These are phyloP conservation scores for Leccinum insolens DNA, from an alignment of 1,284 basidiomycete species.

Conservation along the genomic window DNA sequence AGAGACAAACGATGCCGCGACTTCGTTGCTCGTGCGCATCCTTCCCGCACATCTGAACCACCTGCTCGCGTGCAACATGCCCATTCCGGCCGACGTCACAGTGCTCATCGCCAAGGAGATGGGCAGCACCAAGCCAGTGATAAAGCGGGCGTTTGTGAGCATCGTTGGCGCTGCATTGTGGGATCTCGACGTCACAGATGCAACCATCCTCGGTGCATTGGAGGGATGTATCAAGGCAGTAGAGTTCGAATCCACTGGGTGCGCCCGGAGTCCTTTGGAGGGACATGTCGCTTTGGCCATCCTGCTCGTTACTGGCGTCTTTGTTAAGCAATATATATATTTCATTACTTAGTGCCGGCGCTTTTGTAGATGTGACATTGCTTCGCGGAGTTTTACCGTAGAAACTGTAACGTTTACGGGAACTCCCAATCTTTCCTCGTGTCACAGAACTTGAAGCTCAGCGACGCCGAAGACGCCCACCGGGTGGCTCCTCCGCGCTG, in stretches of 20 bases:
- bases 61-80: slow-evolving; percentile 43
- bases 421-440: slow-evolving; percentile 70
- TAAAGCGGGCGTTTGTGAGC: slow-evolving; percentile 54
- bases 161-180: slow-evolving; percentile 56
- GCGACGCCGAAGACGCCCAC: slow-evolving; percentile 63
- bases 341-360: not conserved
- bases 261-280: slow-evolving; percentile 69
- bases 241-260: slow-evolving; percentile 56
- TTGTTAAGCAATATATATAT: slow-evolving; percentile 43
- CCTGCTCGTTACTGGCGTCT: slow-evolving; percentile 56
- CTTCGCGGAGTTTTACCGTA: slow-evolving; percentile 44
- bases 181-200: slow-evolving; percentile 39
- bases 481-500: slow-evolving; percentile 65
- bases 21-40: slow-evolving; percentile 54
- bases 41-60: slow-evolving; percentile 63
- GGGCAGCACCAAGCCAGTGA: slow-evolving; percentile 52
- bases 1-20: slow-evolving; percentile 74
- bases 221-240: slow-evolving; percentile 74
- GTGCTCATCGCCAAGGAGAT: slow-evolving; percentile 71
- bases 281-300: slow-evolving; percentile 80
- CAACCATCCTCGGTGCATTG: slow-evolving; percentile 58
- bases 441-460: slow-evolving; percentile 46
- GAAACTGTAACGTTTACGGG: slow-evolving; percentile 42
- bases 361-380: slow-evolving; percentile 26
- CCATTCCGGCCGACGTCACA: slow-evolving; percentile 47